Percentiles rank a stretch among this genome's conserved stretches.
These are phyloP conservation scores for Russula ochroleuca DNA, from an alignment of 768 basidiomycete species.

Conservation along the genomic window DNA sequence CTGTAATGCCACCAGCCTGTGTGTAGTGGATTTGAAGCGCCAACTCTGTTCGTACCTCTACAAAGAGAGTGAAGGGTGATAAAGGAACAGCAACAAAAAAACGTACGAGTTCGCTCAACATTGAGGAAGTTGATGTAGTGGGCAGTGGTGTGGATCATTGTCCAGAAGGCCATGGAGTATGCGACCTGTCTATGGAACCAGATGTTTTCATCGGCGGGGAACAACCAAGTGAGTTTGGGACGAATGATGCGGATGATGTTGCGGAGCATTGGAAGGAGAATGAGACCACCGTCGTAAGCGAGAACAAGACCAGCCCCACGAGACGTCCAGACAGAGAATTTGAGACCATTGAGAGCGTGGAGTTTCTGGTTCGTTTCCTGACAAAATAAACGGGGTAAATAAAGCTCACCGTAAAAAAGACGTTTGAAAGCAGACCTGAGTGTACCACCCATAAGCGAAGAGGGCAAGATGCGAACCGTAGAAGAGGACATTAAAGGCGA, in stretches of 20 bases:
- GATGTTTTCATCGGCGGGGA: constrained; percentile 92
- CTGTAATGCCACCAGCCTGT: constrained; percentile 87
- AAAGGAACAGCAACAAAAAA: not conserved
- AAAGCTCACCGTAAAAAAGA: not conserved
- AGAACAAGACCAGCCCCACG: constrained; percentile 90
- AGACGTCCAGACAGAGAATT: constrained; percentile 84
- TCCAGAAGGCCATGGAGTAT: constrained; percentile 90
- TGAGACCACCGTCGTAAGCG: constrained; percentile 80
- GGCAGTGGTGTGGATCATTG: constrained; percentile 88
- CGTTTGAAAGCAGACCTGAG: constrained; percentile 50
- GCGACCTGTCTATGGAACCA: constrained; percentile 96
- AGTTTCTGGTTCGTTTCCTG: constrained; percentile 61
- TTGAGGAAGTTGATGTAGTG: constrained; percentile 95
- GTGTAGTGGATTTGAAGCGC: constrained; percentile 86
- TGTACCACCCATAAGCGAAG: constrained; percentile 87
- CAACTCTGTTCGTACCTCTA: constrained; percentile 74
- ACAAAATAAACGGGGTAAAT: constrained; percentile 1
- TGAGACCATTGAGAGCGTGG: constrained; percentile 71
- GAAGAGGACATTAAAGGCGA: constrained; percentile 72
- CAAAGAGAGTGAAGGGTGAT: constrained; percentile 6
- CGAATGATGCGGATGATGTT: constrained; percentile 82
- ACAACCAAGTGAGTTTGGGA: constrained; percentile 72
- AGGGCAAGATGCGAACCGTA: constrained; percentile 70
- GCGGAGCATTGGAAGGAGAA: constrained; percentile 85
- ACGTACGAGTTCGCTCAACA: constrained; percentile 80